Base-by-base conservation (phyloP, 371 early-diverging fungal genomes). In the Saksenaea oblongispora region DNA sequence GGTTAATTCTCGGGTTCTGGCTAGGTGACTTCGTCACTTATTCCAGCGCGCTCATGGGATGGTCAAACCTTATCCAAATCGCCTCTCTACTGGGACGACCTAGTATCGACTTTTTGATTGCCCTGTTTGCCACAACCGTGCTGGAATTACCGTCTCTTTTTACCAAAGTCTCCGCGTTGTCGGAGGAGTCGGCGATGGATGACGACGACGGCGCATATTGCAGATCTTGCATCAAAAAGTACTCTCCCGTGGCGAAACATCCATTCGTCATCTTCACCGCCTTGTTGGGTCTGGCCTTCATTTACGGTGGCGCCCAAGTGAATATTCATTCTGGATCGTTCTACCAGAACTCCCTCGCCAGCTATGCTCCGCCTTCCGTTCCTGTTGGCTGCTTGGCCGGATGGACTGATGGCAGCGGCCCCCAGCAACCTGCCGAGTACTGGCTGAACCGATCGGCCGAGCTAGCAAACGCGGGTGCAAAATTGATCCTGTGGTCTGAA, bases 401-500 rank as follows among this genome's bases (percentile, higher is more conserved):
- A 5, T 67, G 64, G 26, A 69, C 70, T 15, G 44, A 44, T 22
- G 31, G 31, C 7, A 56, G 54, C 5, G 58, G 61, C 22, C 27
- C 65, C 10, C 62, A 62, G 47, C 8, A n/a, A 18, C 18, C 69
- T 5, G 64, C 71, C 37, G 67, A 64, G 11, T 36, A 63, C 28
- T 78, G 79, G 79, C 64, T 78, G 26, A 59, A 73, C 4, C 55
- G 64, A 31, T 57, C 79, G 0, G 41, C 55, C 0, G 39, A 63
- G 22, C 56, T 75, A 3, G 73, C 64, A 2, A 59, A 75, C 61
- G 70, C 70, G 55, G 85, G 85, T 15, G 76, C 83, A 0, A 73
- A 81, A 58, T 62, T 84, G 34, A 64, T 84, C 9, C 44, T 79
- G 13, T 84, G 85, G 85, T 79, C 80, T 31, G 85, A 84, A 53